phyloP scores from a whole-genome alignment of 208 protist genomes.

The Endotrypanum monterogeii region DNA sequence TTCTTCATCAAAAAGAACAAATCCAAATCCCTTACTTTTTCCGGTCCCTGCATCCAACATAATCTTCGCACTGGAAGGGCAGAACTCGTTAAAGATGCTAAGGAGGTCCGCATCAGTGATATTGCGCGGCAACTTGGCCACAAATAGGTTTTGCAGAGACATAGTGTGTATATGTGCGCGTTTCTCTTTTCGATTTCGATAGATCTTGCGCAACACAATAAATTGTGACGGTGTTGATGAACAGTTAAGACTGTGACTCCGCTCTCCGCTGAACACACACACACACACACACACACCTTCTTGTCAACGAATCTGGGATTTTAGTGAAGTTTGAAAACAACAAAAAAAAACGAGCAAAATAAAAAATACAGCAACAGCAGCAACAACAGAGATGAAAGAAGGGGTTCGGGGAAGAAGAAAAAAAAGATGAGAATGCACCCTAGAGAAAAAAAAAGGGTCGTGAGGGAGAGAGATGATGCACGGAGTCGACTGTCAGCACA shows the following conservation, averaged over 20 bases:
- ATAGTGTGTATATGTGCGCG: conserved; percentile 4
- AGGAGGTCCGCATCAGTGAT: conserved; percentile 76
- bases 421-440: neutral
- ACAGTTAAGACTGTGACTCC: too few relatives aligned
- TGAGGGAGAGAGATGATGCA: too few relatives aligned
- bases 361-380: neutral
- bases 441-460: too few relatives aligned
- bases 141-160: conserved; percentile 56
- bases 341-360: neutral
- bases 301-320: too few relatives aligned
- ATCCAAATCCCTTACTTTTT: conserved; percentile 94
- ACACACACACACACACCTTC: neutral
- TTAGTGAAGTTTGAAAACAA: neutral
- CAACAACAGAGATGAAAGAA: neutral
- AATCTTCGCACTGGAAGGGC: conserved; percentile 88
- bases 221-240: too few relatives aligned
- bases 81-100: conserved; percentile 63
- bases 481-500: too few relatives aligned
- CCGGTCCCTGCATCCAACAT: conserved; percentile 87
- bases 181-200: too few relatives aligned
- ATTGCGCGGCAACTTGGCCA: conserved; percentile 91
- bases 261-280: neutral
- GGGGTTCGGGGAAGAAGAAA: neutral
- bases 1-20: conserved; percentile 93
- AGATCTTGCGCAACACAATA: too few relatives aligned